These are phyloP conservation scores for Colletotrichum salicis DNA, from an alignment of 2,329 filamentous ascomycete species.

Conservation along the genomic window DNA sequence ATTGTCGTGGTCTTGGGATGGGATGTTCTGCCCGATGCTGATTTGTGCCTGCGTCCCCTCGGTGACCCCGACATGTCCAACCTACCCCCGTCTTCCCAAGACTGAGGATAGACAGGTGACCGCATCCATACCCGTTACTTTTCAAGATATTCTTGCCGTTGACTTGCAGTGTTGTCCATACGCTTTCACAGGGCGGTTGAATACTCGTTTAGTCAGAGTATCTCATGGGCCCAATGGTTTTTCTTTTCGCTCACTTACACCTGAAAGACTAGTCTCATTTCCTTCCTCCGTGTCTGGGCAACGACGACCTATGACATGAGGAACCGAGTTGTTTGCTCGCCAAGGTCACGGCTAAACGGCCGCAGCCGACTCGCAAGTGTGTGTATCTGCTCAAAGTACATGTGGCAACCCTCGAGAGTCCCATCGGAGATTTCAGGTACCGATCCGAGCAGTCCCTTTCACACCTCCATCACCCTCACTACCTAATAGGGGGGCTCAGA, in stretches of 20 bases:
- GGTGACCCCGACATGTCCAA: neutral
- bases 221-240: neutral
- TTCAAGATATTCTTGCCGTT: neutral
- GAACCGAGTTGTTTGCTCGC: neutral
- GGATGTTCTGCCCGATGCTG: neutral
- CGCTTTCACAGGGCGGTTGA: neutral
- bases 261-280: neutral
- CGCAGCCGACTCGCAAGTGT: neutral
- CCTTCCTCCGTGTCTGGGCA: neutral
- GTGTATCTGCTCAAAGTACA: neutral
- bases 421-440: constrained; percentile 31
- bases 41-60: constrained; percentile 17
- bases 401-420: constrained; percentile 12
- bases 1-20: neutral
- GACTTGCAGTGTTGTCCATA: neutral
- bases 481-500: neutral
- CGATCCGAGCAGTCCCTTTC: constrained; percentile 13
- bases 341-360: constrained; percentile 26
- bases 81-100: neutral
- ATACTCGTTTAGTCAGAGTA: neutral
- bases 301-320: neutral
- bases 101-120: neutral
- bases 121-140: neutral
- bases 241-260: constrained; percentile 12
- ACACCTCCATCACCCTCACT: neutral